These are phyloP conservation scores for Thalassiosira livingstoniorum DNA, from an alignment of 352 stramenopile species.

Conservation along the genomic window DNA sequence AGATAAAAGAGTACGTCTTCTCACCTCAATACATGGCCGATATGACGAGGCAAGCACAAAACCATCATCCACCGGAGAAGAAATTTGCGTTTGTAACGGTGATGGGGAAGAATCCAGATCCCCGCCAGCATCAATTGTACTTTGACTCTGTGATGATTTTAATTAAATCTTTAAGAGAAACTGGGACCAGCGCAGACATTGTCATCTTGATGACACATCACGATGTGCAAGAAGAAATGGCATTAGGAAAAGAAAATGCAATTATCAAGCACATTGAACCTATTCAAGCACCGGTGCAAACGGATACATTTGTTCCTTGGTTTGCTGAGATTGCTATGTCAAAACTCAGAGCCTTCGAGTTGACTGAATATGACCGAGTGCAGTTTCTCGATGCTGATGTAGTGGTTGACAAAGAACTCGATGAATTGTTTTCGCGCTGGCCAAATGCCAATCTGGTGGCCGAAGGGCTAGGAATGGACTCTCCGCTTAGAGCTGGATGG, in stretches of 20 bases:
- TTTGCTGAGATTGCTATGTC: constrained; percentile 24
- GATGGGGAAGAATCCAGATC: constrained; percentile 16
- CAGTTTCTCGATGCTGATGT: constrained; percentile 23
- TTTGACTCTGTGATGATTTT: constrained; percentile 13
- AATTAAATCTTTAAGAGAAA: constrained; percentile 3
- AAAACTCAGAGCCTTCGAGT: constrained; percentile 26
- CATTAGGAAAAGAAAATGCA: constrained; percentile 1
- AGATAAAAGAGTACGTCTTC: too few species aligned
- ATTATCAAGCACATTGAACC: constrained; percentile 16
- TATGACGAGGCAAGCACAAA: too few species aligned
- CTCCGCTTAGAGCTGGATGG: constrained; percentile 20
- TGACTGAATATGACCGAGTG: constrained; percentile 23
- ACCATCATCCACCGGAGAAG: too few species aligned
- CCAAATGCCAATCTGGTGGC: constrained; percentile 13
- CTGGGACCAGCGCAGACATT: constrained; percentile 7
- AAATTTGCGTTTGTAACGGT: constrained; percentile 14
- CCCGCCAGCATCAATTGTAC: constrained; percentile 14
- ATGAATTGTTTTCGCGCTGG: constrained; percentile 9
- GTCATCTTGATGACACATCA: constrained; percentile 12
- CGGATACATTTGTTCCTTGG: constrained; percentile 14
- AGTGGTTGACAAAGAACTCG: not conserved
- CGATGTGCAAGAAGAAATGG: not conserved
- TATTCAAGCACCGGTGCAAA: constrained; percentile 1
- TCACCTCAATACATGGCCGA: too few species aligned
- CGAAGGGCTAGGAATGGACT: constrained; percentile 20